Conservation (phyloP, 768 basidiomycete species). For the Exsudoporus frostii region DNA sequence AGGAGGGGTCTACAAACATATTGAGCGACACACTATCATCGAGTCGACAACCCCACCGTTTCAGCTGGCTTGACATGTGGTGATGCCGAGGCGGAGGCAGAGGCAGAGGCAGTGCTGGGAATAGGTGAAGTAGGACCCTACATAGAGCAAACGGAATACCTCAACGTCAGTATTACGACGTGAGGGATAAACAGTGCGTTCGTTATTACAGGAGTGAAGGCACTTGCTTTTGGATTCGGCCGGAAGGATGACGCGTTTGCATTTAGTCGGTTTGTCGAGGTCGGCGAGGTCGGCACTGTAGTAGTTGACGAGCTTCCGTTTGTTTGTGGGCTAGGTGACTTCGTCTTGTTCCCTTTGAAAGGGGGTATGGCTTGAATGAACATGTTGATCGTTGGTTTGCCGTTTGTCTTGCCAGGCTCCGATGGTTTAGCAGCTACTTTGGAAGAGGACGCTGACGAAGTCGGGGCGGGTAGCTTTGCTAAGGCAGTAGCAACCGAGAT, state of each 20-base stretch:
- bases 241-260: conserved; percentile 90
- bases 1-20: conserved; percentile 36
- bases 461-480: conserved; percentile 30
- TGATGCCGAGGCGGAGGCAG: conserved; percentile 49
- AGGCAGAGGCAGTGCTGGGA: conserved; percentile 36
- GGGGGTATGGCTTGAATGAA: conserved; percentile 88
- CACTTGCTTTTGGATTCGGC: conserved; percentile 77
- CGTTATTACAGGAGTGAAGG: conserved; percentile 63
- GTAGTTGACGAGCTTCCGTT: conserved; percentile 33
- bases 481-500: conserved; percentile 20
- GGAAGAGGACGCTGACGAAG: conserved; percentile 26
- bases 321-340: conserved; percentile 30
- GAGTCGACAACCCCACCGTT: conserved; percentile 35
- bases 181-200: conserved; percentile 5
- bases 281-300: conserved; percentile 50
- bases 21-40: conserved; percentile 4
- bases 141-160: conserved; percentile 10
- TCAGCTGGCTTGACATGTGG: conserved; percentile 63
- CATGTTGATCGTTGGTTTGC: conserved; percentile 61
- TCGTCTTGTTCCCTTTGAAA: conserved; percentile 65
- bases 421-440: conserved; percentile 32
- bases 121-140: conserved; percentile 49
- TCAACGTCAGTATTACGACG: conserved; percentile 17
- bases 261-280: conserved; percentile 65
- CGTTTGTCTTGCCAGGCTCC: conserved; percentile 33